A percentile compares a stretch with the other conserved stretches of the same genome.
Evolutionary conservation across 352 stramenopile genomes (phyloP).

Genomic region (Globisporangium abappressorium): DNA sequence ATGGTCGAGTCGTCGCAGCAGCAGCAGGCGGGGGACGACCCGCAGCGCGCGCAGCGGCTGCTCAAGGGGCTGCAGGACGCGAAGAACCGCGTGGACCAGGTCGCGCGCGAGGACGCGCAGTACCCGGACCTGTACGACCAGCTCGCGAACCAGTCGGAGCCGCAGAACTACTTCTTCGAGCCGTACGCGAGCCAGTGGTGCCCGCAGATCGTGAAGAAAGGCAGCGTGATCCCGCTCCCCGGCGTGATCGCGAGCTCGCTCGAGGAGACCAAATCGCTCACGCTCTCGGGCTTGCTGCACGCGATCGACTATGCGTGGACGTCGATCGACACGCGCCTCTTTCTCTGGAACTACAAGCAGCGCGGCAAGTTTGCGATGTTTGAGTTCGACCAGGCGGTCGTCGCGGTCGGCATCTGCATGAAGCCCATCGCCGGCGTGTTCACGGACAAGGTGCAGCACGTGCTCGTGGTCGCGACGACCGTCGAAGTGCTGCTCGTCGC

Average conservation of each 20-base stretch:
- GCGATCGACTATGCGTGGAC: constrained; percentile 93
- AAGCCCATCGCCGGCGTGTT: constrained; percentile 90
- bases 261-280: constrained; percentile 63
- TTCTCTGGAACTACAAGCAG: constrained; percentile 93
- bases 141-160: constrained; percentile 75
- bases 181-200: constrained; percentile 82
- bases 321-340: constrained; percentile 92
- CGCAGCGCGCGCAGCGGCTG: constrained; percentile 34
- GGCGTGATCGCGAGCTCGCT: constrained; percentile 65
- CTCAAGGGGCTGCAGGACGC: constrained; percentile 70
- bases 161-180: constrained; percentile 90
- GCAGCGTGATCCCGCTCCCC: constrained; percentile 61
- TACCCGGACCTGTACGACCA: constrained; percentile 80
- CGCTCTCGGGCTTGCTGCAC: constrained; percentile 91
- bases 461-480: constrained; percentile 93
- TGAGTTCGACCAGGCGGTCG: constrained; percentile 90
- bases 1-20: neutral
- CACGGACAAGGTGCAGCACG: constrained; percentile 90
- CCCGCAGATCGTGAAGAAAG: constrained; percentile 76
- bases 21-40: constrained; percentile 20
- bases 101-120: constrained; percentile 64
- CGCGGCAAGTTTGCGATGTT: constrained; percentile 84
- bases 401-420: constrained; percentile 88
- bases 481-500: constrained; percentile 94
- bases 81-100: constrained; percentile 76